Evolutionary conservation across 441 rosid species (phyloP), one percentile per base, ranked within the genome.

Genomic region (Adansonia rubrostipa): DNA sequence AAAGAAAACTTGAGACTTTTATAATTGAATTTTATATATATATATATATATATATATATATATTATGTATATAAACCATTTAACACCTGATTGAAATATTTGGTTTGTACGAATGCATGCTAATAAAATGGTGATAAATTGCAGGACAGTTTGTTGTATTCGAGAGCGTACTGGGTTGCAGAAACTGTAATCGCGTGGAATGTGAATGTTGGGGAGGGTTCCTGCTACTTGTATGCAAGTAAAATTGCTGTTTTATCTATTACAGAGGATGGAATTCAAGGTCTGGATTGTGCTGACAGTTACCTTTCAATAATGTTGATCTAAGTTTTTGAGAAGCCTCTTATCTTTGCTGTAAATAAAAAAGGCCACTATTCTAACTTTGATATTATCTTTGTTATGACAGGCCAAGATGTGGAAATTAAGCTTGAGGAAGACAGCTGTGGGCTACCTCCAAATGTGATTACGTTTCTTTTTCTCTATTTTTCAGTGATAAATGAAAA

Each of bases 161-260:
- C 95, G 6, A 90, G 87, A 81, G 98, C 95, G 40, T 90, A 86
- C 78, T 94, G 98, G 99, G 92, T 89, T 40, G 83, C 85, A 42
- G 71, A 88, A 85, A 78, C 84, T 60, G 66, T 90, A 81, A 90
- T 96, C 58, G 98, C 97, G 6, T 93, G 94, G 98, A 86, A 93
- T 90, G 94, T 88, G 78, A 93, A 87, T 78, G 79, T 81, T 85
- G 85, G 84, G 54, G 90, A 89, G 80, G 91, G 88, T 62, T 90
- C 89, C 9, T 92, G 89, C 87, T 94, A 80, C 83, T 83, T 94
- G 77, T 94, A 89, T 83, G 96, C 92, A 54, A 92, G 98, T 80
- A 80, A 57, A 74, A 11, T 74, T 78, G 97, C 93, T 77, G 80
- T 85, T 68, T 87, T 96, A 79, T 83, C 90, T 40, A 83, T 89